Conservation (phyloP, 2,329 filamentous ascomycete species). For the Cladosporium sp. region DNA sequence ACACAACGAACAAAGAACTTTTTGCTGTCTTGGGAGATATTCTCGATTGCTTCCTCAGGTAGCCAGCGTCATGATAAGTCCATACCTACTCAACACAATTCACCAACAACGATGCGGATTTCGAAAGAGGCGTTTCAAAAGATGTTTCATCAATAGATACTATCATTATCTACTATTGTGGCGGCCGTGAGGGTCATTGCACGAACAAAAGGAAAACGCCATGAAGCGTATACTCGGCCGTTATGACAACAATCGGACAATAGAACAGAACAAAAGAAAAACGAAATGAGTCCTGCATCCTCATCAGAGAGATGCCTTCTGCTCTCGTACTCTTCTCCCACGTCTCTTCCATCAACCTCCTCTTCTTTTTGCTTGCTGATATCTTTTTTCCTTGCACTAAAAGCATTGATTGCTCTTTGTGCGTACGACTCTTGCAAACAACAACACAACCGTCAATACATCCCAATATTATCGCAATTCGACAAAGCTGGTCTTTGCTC, state of each 20-base stretch:
- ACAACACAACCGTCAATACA: background rate
- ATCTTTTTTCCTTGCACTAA: background rate
- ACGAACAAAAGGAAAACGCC: slow-evolving; percentile 4
- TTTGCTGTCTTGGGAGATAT: background rate
- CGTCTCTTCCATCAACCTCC: background rate
- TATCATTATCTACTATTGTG: slow-evolving; percentile 4
- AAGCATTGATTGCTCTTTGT: slow-evolving; percentile 4
- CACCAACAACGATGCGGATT: no score
- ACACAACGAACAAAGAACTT: background rate
- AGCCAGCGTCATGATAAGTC: background rate
- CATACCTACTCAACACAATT: background rate
- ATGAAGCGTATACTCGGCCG: slow-evolving; percentile 3
- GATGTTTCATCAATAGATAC: background rate
- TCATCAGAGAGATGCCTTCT: background rate
- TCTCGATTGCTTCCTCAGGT: background rate
- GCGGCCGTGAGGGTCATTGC: background rate
- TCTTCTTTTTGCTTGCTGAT: background rate
- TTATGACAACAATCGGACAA: slow-evolving; percentile 3
- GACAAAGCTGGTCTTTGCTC: slow-evolving; percentile 9
- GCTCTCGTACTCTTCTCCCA: background rate
- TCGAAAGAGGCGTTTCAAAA: background rate
- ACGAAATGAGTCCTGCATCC: slow-evolving; percentile 7
- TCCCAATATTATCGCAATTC: background rate
- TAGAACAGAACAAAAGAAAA: slow-evolving; percentile 8
- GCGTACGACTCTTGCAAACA: background rate